These are phyloP conservation scores for Verticillium dahliae DNA, from an alignment of 2,329 filamentous ascomycete species.

Conservation along the genomic window DNA sequence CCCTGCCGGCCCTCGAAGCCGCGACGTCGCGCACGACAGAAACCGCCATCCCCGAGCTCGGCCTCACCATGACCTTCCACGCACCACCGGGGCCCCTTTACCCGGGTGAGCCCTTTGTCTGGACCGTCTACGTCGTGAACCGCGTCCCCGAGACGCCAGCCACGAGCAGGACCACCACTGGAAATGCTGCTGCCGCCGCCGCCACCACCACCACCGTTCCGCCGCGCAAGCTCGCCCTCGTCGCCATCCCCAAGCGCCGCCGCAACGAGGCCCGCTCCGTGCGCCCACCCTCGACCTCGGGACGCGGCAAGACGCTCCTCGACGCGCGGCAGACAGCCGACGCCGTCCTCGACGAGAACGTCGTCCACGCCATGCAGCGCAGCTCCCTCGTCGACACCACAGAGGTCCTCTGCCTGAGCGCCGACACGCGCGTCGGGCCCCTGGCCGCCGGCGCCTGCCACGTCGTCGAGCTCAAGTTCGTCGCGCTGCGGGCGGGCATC, in stretches of 20 bases:
- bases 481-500: slow-evolving; percentile 61
- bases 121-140: slow-evolving; percentile 73
- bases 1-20: slow-evolving; percentile 53
- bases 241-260: slow-evolving; percentile 60
- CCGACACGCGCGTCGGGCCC: slow-evolving; percentile 67
- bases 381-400: slow-evolving; percentile 56
- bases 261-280: slow-evolving; percentile 47
- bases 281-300: slow-evolving; percentile 48
- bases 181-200: slow-evolving; percentile 22
- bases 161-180: background rate
- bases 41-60: slow-evolving; percentile 50
- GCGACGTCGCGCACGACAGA: slow-evolving; percentile 37
- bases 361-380: slow-evolving; percentile 65
- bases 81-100: slow-evolving; percentile 50
- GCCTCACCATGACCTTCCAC: slow-evolving; percentile 69
- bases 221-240: slow-evolving; percentile 62
- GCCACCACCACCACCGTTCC: no score
- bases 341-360: slow-evolving; percentile 64
- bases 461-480: slow-evolving; percentile 64
- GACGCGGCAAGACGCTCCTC: slow-evolving; percentile 13
- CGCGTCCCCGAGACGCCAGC: slow-evolving; percentile 32
- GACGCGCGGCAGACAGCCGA: slow-evolving; percentile 43
- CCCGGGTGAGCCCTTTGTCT: slow-evolving; percentile 62
- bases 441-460: slow-evolving; percentile 68
- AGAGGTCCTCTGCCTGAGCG: slow-evolving; percentile 68